Evolutionary conservation across 805 yeast species (phyloP), one percentile per base, ranked within the genome.

Genomic region (Saturnispora zaruensis): DNA sequence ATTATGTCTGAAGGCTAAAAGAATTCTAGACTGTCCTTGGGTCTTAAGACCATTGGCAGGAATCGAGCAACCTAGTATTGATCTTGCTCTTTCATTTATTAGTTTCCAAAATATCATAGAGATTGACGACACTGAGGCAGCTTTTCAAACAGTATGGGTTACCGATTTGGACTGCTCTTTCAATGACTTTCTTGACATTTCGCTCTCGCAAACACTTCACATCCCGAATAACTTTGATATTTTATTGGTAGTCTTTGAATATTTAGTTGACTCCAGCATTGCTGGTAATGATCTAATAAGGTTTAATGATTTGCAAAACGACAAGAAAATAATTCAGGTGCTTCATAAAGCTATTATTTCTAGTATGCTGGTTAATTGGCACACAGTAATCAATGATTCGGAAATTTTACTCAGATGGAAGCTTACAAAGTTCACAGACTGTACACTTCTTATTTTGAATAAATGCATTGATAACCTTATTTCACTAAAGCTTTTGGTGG

Each of bases 1-100:
- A 25, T 48, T 44, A 6, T 59, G 66, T 0, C 30, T 71, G 33
- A 37, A 53, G 6, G 49, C 53, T 20, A 57, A 70, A 41, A 21
- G 38, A 1, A 48, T 28, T 6, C 23, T 48, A n/a, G 46, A 41
- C 26, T 8, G 5, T 6, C 24, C 28, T 20, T 51, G 51, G 47
- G 14, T n/a, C 6, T 25, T 44, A 16, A 24, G 32, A 11, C 44
- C 44, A 6, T 11, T 38, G 6, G 20, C 21, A 32, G 18, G 25
- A 16, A 21, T 32, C 26, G 33, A 25, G 36, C 14, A 34, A 23
- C 45, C 46, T 6, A 26, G 23, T 33, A n/a, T 46, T 20, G 49
- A 46, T 20, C 33, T 41, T 24, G 41, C 30, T 20, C 24, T 41
- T n/a, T 46, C 41, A 32, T 32, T 46, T 25, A 32, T 24, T 5